Evolutionary conservation across 441 rosid species (phyloP).

Genomic region (Gossypium trilobum): DNA sequence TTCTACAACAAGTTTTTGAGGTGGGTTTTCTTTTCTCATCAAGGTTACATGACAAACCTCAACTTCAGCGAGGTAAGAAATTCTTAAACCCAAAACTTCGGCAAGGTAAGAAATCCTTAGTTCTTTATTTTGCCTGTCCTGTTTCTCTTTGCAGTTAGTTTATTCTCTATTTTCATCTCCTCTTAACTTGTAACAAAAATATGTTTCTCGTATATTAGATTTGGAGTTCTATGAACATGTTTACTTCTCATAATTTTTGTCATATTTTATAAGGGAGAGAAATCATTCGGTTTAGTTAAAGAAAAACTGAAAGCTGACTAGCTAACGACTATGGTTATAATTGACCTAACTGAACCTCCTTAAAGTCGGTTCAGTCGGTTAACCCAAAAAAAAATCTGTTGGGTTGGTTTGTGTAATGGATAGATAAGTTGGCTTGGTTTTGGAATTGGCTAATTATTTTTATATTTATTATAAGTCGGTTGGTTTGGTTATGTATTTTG

Average conservation of each 20-base stretch:
- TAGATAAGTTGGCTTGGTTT: neutral
- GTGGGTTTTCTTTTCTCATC: neutral
- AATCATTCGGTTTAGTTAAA: neutral
- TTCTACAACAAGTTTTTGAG: neutral
- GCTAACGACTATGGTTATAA: neutral
- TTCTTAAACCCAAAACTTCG: neutral
- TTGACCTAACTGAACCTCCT: neutral
- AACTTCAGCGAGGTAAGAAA: neutral
- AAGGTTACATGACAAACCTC: neutral
- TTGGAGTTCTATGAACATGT: neutral
- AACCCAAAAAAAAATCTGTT: neutral
- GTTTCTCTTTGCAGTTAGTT: neutral
- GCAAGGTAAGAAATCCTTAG: neutral
- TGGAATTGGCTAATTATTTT: neutral
- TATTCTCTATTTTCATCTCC: neutral
- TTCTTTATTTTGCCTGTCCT: neutral
- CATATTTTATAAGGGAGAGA: neutral
- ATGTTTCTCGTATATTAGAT: neutral
- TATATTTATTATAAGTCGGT: neutral
- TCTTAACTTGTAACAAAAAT: neutral
- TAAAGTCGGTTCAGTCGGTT: neutral
- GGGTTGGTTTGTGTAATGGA: neutral
- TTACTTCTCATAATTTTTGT: neutral
- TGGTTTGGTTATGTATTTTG: neutral
- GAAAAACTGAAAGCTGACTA: neutral